Base-by-base conservation (phyloP, 1,284 basidiomycete species). In the Tylopilus orsonianus region DNA sequence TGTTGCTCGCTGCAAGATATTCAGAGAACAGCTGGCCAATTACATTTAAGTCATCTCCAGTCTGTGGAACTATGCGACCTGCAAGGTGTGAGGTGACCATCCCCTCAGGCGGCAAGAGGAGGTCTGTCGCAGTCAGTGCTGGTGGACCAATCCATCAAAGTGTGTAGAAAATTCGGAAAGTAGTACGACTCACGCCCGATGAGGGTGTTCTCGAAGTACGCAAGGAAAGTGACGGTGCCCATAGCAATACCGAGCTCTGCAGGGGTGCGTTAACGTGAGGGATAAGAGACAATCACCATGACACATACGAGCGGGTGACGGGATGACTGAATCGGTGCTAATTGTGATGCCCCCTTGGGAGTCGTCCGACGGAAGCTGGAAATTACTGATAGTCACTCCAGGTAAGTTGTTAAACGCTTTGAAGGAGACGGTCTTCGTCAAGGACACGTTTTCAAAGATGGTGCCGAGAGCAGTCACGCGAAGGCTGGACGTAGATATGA, bases 341-440 rank as follows among this genome's bases (percentile, higher is more conserved):
- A 90, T 83, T 49, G 80, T 78, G 53, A 90, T 86, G 32, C 86
- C 82, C 51, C 86, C 85, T 36, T 75, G 76, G 37, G 80, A 75
- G 61, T 85, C 78, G 56, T 86, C 79, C 10, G 75, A 75, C 1
- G 83, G 83, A 36, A 86, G 71, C 59, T 79, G 64, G 71, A 90
- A 90, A 68, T 87, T 82, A 56, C 72, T 78, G 59, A 89, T 85
- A 1, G 79, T 81, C 33, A 86, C 80, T 9, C 83, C 83, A 13
- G 83, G 82, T 19, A 90, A 68, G 43, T 73, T 74, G 54, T 87
- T 83, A 69, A 90, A 90, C 4, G 85, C 87, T 61, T 80, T 81
- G 69, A 91, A 78, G 8, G 80, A 69, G 44, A 90, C 67, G 7
- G 73, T 72, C 69, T 90, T 90, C 41, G 71, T 75, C 45, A 90